phyloP scores from a whole-genome alignment of 1,284 basidiomycete species.

The Meripilus lineatus region DNA sequence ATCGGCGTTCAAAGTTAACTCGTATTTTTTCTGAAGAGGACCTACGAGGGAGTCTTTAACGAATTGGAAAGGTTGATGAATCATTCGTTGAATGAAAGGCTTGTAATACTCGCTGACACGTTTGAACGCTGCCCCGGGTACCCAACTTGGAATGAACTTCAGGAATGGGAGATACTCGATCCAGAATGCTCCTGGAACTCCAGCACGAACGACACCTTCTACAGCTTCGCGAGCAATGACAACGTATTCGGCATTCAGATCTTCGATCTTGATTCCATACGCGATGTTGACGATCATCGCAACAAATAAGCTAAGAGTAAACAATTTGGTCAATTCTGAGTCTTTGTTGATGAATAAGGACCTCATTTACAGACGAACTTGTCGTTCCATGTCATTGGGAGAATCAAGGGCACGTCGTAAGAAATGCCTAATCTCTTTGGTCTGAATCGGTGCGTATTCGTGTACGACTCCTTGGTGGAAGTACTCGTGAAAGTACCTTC shows the following conservation, averaged over 20 bases:
- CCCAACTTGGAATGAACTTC: slow-evolving; percentile 4
- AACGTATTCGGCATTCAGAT: slow-evolving; percentile 12
- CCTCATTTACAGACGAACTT: not conserved
- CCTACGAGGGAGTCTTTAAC: slow-evolving; percentile 1
- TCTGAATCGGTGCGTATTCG: not conserved
- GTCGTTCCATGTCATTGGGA: not conserved
- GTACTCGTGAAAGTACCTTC: slow-evolving; percentile 6
- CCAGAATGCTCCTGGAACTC: slow-evolving; percentile 9
- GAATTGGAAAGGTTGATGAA: slow-evolving; percentile 7
- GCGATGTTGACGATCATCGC: slow-evolving; percentile 11
- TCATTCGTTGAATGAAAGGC: slow-evolving; percentile 6
- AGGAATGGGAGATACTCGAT: slow-evolving; percentile 10
- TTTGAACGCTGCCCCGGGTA: slow-evolving; percentile 7
- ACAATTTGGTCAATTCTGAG: not conserved
- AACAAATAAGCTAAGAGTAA: not conserved
- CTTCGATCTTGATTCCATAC: slow-evolving; percentile 17
- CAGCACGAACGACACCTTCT: not conserved
- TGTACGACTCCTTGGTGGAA: slow-evolving; percentile 1
- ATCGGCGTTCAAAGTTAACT: not conserved
- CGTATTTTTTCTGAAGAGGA: too few relatives aligned
- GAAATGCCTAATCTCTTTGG: not conserved
- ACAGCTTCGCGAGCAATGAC: not conserved
- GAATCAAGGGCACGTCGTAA: not conserved
- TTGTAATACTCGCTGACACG: slow-evolving; percentile 5
- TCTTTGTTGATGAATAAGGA: not conserved